phyloP scores from a whole-genome alignment of 352 stramenopile species.

The Thalassiosira livingstoniorum region DNA sequence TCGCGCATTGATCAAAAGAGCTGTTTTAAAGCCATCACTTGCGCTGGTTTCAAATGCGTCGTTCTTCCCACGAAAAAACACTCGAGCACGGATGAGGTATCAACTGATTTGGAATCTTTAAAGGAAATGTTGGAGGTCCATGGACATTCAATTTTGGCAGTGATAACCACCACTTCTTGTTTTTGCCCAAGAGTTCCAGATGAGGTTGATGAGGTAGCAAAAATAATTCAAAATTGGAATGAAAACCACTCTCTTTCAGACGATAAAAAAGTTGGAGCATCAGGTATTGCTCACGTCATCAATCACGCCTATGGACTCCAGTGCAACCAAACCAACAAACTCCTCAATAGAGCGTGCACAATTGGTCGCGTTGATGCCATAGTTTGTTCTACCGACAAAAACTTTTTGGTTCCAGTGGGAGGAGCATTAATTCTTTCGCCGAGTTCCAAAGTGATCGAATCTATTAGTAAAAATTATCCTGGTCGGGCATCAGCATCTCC shows the following conservation, averaged over 20 bases:
- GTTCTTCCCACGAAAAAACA: conserved; percentile 86
- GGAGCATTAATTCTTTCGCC: conserved; percentile 84
- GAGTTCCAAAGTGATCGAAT: conserved; percentile 86
- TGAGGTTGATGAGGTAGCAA: conserved; percentile 92
- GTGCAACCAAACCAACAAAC: conserved; percentile 92
- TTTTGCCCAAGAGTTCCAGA: conserved; percentile 97
- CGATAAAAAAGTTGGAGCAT: conserved; percentile 35
- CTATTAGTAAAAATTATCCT: conserved; percentile 94
- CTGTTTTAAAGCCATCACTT: conserved; percentile 97
- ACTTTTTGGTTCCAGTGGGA: conserved; percentile 97
- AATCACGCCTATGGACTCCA: conserved; percentile 99
- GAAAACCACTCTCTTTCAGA: background rate
- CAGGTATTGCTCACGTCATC: conserved; percentile 93
- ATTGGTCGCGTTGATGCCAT: conserved; percentile 94
- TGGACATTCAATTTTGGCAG: conserved; percentile 87
- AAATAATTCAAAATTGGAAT: conserved; percentile 85
- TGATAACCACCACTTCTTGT: conserved; percentile 98
- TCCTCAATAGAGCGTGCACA: conserved; percentile 91
- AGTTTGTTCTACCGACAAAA: conserved; percentile 99
- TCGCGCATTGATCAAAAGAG: conserved; percentile 99
- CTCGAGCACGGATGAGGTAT: conserved; percentile 87
- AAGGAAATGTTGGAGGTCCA: conserved; percentile 81
- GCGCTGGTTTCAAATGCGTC: conserved; percentile 91
- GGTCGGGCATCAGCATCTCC: conserved; percentile 94
- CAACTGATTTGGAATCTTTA: conserved; percentile 91